phyloP scores from a whole-genome alignment of 2,329 filamentous ascomycete species.

The Trichoderma atroviride region DNA sequence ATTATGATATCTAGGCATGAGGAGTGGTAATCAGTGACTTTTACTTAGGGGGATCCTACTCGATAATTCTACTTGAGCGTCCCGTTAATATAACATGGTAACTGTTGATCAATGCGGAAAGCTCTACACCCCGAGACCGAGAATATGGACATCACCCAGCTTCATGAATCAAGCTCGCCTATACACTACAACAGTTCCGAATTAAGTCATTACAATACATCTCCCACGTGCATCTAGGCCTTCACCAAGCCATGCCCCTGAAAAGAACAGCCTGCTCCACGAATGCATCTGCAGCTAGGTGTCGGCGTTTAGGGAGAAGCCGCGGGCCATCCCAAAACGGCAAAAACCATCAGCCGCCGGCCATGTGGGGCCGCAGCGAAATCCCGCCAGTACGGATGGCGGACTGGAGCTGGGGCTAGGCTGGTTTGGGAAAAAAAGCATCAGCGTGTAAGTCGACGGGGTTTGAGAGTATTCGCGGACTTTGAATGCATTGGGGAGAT shows the following conservation, averaged over 20 bases:
- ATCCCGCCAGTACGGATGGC: slow-evolving; percentile 4
- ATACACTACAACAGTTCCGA: no score
- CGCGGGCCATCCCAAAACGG: slow-evolving; percentile 9
- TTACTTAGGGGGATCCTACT: neutral
- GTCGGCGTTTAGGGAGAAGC: slow-evolving; percentile 8
- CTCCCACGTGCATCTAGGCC: no score
- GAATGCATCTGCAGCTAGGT: neutral
- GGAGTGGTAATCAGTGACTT: neutral
- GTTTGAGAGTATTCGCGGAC: slow-evolving; percentile 10
- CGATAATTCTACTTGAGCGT: neutral
- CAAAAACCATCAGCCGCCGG: slow-evolving; percentile 15
- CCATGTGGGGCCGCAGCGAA: slow-evolving; percentile 1
- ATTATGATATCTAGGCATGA: neutral
- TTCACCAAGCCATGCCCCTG: neutral
- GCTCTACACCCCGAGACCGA: no score
- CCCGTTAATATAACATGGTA: neutral
- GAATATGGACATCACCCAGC: neutral
- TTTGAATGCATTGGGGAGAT: neutral
- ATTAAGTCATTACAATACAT: neutral
- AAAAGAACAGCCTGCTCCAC: neutral
- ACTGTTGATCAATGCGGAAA: neutral
- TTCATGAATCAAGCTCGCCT: neutral
- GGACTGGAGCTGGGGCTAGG: neutral
- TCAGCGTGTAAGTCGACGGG: slow-evolving; percentile 11
- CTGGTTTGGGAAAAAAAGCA: neutral